Conservation (phyloP, 148 eudicot species). For the Cornus suecica region DNA sequence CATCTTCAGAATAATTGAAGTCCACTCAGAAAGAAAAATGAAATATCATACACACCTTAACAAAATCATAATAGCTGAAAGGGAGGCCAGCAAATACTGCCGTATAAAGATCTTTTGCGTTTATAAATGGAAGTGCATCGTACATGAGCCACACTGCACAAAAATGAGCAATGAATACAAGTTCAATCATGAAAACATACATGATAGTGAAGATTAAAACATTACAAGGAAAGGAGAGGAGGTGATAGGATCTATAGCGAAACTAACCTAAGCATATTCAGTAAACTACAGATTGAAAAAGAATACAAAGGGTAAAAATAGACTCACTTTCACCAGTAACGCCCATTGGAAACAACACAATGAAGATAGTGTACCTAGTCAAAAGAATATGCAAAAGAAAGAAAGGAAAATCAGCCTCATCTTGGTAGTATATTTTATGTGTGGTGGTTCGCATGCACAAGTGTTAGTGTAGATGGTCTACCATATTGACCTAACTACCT, state of each 20-base stretch:
- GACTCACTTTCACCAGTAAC: conserved; percentile 80
- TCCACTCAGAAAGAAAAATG: not conserved
- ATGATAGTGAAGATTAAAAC: not conserved
- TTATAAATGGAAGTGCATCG: conserved; percentile 70
- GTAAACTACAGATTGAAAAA: not conserved
- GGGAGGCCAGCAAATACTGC: conserved; percentile 54
- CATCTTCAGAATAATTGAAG: not conserved
- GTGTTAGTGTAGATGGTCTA: not conserved
- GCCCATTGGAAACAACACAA: conserved; percentile 72
- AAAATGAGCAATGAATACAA: conserved; percentile 9
- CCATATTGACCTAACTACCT: too few relatives aligned
- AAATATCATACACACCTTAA: conserved; percentile 40
- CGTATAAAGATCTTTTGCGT: conserved; percentile 54
- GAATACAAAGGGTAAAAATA: not conserved
- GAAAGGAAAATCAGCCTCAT: conserved; percentile 12
- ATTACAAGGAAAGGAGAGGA: not conserved
- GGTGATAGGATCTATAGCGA: not conserved
- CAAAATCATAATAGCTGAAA: conserved; percentile 60
- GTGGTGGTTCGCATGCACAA: not conserved
- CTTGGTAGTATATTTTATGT: not conserved
- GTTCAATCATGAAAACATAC: not conserved
- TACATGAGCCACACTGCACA: conserved; percentile 92
- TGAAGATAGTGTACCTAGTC: conserved; percentile 79
- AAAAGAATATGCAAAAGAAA: not conserved
- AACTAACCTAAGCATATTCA: too few relatives aligned